Conservation (phyloP, 2,329 filamentous ascomycete species). For the Epichloe scottii region DNA sequence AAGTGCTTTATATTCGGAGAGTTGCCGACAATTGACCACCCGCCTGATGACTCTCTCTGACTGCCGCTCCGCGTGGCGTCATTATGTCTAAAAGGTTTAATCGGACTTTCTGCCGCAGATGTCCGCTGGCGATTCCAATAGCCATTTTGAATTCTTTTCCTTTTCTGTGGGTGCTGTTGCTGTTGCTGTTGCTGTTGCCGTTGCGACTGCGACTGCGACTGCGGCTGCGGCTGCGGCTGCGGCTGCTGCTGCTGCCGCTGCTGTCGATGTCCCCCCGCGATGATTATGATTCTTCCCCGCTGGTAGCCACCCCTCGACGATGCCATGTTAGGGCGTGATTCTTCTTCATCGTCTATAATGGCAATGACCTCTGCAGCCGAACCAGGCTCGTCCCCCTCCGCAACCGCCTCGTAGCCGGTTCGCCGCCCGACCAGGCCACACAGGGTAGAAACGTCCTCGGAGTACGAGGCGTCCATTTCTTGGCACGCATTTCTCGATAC, state of each 20-base stretch:
- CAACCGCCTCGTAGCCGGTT: neutral
- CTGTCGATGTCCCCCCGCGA: too few relatives aligned
- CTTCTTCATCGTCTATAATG: neutral
- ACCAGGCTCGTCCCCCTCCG: neutral
- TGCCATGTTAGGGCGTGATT: neutral
- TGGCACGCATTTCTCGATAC: neutral
- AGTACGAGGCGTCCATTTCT: neutral
- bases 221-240: neutral
- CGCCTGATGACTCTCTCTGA: too few relatives aligned
- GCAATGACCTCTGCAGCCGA: neutral
- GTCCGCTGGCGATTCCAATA: too few relatives aligned
- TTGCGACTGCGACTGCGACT: conserved; percentile 23
- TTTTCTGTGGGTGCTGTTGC: conserved; percentile 8
- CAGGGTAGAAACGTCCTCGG: neutral
- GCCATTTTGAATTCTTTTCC: neutral
- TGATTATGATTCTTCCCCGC: neutral
- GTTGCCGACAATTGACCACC: too few relatives aligned
- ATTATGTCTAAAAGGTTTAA: too few relatives aligned
- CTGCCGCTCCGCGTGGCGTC: too few relatives aligned
- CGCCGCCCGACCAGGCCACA: neutral
- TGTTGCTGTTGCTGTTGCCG: conserved; percentile 16
- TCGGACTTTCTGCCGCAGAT: neutral
- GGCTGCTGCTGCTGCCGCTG: neutral
- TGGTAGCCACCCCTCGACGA: neutral
- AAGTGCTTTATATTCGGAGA: too few relatives aligned